Percentiles rank a stretch among this genome's conserved stretches.
Conservation (phyloP, 257 asterid genomes). For the Solanum medicagineum region DNA sequence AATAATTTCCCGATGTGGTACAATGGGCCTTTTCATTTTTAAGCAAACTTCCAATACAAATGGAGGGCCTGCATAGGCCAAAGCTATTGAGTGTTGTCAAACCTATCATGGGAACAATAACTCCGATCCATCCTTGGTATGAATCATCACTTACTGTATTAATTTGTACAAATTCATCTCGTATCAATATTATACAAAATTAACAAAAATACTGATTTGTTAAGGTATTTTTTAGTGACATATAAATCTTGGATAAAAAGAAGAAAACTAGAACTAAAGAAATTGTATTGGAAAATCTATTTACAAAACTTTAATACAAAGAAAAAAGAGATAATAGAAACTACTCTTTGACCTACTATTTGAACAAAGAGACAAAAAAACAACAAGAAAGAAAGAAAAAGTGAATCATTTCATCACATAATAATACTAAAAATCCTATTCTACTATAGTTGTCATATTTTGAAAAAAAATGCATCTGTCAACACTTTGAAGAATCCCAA, state of each 20-base stretch:
- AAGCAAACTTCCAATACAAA: too few species aligned
- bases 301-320: background rate
- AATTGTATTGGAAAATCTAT: background rate
- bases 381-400: background rate
- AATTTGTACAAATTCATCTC: background rate
- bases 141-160: background rate
- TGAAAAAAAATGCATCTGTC: conserved; percentile 47
- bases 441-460: background rate
- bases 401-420: background rate
- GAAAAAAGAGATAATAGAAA: background rate
- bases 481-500: conserved; percentile 49
- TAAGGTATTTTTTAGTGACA: background rate
- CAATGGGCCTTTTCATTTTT: too few species aligned
- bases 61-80: background rate
- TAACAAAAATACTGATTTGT: background rate
- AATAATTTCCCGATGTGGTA: too few species aligned
- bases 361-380: background rate
- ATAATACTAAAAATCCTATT: background rate
- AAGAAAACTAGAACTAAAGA: background rate
- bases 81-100: background rate
- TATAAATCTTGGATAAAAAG: background rate
- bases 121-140: background rate
- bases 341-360: background rate
- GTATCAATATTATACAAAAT: background rate
- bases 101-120: background rate